These are phyloP conservation scores for Castanea crenata DNA, from an alignment of 306 rosid genomes.

Conservation along the genomic window DNA sequence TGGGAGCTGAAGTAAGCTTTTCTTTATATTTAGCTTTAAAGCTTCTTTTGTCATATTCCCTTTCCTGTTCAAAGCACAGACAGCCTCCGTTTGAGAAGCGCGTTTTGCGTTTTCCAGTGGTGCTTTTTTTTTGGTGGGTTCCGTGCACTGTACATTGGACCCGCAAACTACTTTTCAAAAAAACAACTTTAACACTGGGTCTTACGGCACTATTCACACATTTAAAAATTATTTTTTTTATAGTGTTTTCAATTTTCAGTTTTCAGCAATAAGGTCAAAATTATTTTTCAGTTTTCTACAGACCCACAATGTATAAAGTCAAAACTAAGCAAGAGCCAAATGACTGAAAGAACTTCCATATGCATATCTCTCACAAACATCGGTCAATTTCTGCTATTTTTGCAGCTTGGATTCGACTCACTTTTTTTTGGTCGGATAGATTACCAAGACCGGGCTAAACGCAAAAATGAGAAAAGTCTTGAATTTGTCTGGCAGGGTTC, in stretches of 20 bases:
- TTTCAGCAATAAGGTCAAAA: too few relatives aligned
- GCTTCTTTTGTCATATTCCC: conserved; percentile 4
- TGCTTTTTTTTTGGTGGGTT: too few relatives aligned
- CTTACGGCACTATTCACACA: too few relatives aligned
- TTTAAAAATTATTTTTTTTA: too few relatives aligned
- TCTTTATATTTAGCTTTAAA: neutral
- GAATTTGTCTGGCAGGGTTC: conserved; percentile 84
- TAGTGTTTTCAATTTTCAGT: too few relatives aligned
- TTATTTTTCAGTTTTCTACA: too few relatives aligned
- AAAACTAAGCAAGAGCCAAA: neutral
- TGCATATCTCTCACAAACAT: neutral
- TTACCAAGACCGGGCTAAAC: conserved; percentile 76
- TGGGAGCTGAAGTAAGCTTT: conserved; percentile 50
- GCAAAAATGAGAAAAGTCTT: conserved; percentile 64
- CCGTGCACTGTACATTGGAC: too few relatives aligned
- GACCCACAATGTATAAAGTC: neutral
- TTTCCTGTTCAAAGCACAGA: neutral
- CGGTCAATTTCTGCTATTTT: conserved; percentile 10
- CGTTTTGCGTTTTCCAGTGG: too few relatives aligned
- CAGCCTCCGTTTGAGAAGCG: too few relatives aligned
- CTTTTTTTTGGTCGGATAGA: conserved; percentile 77
- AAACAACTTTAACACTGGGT: too few relatives aligned
- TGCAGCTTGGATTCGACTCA: conserved; percentile 75
- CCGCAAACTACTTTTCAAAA: too few relatives aligned
- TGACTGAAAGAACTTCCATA: neutral